Percentiles rank a stretch among this genome's conserved stretches.
Conservation (phyloP, 2,329 filamentous ascomycete species). For the Scedosporium minutisporum region DNA sequence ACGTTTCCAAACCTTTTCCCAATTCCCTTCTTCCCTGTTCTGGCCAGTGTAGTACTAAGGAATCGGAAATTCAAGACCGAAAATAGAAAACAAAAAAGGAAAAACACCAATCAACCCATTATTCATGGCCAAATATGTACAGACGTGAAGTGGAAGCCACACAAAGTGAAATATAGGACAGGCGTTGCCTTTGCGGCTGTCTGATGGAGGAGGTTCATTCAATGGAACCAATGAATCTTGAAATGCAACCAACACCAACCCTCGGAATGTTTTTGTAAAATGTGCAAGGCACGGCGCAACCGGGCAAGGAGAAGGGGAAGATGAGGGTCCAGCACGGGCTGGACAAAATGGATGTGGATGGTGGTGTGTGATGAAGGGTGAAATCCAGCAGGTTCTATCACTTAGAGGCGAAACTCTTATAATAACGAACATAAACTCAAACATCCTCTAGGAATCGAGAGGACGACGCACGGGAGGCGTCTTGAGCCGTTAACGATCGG, state of each 20-base stretch:
- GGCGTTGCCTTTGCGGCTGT: neutral
- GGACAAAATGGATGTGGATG: neutral
- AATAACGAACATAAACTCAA: slow-evolving; percentile 14
- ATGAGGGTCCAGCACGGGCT: neutral
- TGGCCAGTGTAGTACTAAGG: neutral
- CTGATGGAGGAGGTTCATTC: neutral
- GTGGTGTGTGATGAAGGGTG: neutral
- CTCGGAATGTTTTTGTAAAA: neutral
- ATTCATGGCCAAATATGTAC: neutral
- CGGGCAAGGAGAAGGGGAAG: neutral
- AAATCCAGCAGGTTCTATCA: neutral
- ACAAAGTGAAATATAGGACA: neutral
- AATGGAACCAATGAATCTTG: neutral
- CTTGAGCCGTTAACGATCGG: slow-evolving; percentile 24
- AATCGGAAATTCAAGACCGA: neutral
- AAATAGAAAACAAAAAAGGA: neutral
- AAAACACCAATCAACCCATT: neutral
- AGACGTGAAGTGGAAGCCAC: neutral
- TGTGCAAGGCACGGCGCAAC: neutral
- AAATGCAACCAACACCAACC: neutral
- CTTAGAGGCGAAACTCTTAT: neutral
- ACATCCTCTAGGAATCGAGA: slow-evolving; percentile 33
- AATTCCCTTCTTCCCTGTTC: neutral
- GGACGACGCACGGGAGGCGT: slow-evolving; percentile 19
- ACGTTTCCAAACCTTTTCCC: neutral